Conservation (phyloP, 805 yeast species). For the Cephaloascus fragrans region DNA sequence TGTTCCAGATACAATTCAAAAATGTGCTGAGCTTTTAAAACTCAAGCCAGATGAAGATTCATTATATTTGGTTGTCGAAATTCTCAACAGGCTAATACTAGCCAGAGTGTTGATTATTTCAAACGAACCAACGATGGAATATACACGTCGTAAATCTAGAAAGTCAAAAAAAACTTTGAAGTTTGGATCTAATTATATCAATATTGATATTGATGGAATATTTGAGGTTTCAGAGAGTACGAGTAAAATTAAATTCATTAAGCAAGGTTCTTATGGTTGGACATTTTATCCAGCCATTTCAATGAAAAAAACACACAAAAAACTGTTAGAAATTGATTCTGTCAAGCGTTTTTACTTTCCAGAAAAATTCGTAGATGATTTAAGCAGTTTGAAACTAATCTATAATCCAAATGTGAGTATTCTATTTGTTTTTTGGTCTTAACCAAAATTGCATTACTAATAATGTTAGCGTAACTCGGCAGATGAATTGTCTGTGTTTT, state of each 20-base stretch:
- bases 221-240: constrained; percentile 1
- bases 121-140: constrained; percentile 4
- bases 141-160: background rate
- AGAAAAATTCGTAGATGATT: too few relatives aligned
- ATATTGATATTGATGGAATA: constrained; percentile 12
- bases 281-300: constrained; percentile 1
- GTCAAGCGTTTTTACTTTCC: background rate
- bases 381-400: too few relatives aligned
- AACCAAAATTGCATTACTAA: too few relatives aligned
- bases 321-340: background rate
- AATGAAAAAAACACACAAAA: constrained; percentile 4
- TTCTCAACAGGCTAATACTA: constrained; percentile 6
- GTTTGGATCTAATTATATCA: constrained; percentile 8
- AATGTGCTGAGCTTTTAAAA: constrained; percentile 7
- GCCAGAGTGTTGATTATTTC: constrained; percentile 4
- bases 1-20: constrained; percentile 9
- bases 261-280: constrained; percentile 1
- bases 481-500: too few relatives aligned
- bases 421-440: too few relatives aligned
- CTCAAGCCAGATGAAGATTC: constrained; percentile 5
- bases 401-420: too few relatives aligned
- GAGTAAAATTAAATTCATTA: constrained; percentile 6
- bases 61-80: constrained; percentile 2
- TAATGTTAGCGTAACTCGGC: too few relatives aligned
- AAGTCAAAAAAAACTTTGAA: constrained; percentile 1